Evolutionary conservation across 768 basidiomycete species (phyloP), one percentile per base, ranked within the genome.

Genomic region (Leccinum boreale): DNA sequence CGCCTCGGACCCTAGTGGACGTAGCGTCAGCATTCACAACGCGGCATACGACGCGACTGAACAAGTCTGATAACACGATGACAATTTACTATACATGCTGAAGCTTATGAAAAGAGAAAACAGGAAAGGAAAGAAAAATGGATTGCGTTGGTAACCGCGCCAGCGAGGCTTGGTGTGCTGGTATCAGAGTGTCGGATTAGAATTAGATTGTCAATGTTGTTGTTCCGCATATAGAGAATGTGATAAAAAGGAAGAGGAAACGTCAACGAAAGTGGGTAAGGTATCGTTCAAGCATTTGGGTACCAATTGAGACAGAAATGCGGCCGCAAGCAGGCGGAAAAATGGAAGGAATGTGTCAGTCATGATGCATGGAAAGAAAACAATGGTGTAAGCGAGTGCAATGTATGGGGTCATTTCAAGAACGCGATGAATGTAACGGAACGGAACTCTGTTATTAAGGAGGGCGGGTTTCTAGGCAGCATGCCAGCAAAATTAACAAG

Each of bases 21-120:
- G 97, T 51, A 94, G 92, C 61, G 96, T 98, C 69, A 88, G 84
- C 73, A 98, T 98, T 67, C 97, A 99, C 81, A 92, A 88, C 65
- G 86, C 92, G 50, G 96, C 97, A 12, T 97, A 98, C 72, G 73
- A 76, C 24, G 56, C 56, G 46, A 61, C 50, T 14, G 57, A 61
- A 45, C 33, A 60, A 55, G 50, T 58, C 53, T 57, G 50, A 59
- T 55, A 58, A 57, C 55, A 52, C 42, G 61, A 62, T 33, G 59
- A 17, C 59, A 60, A 61, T 59, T 53, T 60, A 56, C 46, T 60
- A 52, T 62, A 64, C 64, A 68, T 64, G 67, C 55, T 65, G 56
- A 63, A 59, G 47, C 49, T 50, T 58, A 23, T 52, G 55, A 28
- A 56, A 47, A 49, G 14, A 35, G 44, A 58, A 50, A 17, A 39